A percentile compares a stretch with the other conserved stretches of the same genome.
These are phyloP conservation scores for Limnanthes douglasii DNA, from an alignment of 345 rosid genomes.

Conservation along the genomic window DNA sequence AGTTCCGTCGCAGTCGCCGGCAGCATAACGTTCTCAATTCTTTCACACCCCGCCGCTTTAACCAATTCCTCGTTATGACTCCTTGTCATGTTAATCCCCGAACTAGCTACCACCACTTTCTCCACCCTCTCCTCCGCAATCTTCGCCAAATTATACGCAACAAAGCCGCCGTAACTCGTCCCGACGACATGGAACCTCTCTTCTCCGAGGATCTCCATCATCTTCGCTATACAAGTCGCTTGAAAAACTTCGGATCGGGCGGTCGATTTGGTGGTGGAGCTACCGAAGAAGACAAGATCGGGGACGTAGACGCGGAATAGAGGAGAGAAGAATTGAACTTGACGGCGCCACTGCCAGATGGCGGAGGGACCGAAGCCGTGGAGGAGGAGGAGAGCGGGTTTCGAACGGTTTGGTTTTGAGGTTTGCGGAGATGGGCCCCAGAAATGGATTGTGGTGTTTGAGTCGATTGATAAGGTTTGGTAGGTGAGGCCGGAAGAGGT, in stretches of 20 bases:
- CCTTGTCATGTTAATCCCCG: slow-evolving; percentile 47
- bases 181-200: slow-evolving; percentile 41
- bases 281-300: slow-evolving; percentile 65
- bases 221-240: slow-evolving; percentile 37
- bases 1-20: slow-evolving; percentile 49
- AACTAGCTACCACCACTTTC: slow-evolving; percentile 81
- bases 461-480: slow-evolving; percentile 23
- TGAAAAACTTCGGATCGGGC: slow-evolving; percentile 65
- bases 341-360: slow-evolving; percentile 73
- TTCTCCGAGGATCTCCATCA: slow-evolving; percentile 34
- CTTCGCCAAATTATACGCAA: slow-evolving; percentile 66
- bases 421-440: slow-evolving; percentile 39
- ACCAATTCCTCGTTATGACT: slow-evolving; percentile 32
- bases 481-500: slow-evolving; percentile 41
- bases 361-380: slow-evolving; percentile 85
- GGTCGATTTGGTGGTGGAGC: slow-evolving; percentile 34
- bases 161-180: slow-evolving; percentile 91
- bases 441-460: slow-evolving; percentile 46
- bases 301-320: slow-evolving; percentile 50
- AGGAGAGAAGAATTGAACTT: slow-evolving; percentile 45
- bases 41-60: slow-evolving; percentile 29
- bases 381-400: slow-evolving; percentile 43
- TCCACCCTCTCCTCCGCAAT: slow-evolving; percentile 56
- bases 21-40: slow-evolving; percentile 47
- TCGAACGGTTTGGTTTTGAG: slow-evolving; percentile 1